These are phyloP conservation scores for Dothideomycetes sp. DNA, from an alignment of 2,329 filamentous ascomycete species.

Conservation along the genomic window DNA sequence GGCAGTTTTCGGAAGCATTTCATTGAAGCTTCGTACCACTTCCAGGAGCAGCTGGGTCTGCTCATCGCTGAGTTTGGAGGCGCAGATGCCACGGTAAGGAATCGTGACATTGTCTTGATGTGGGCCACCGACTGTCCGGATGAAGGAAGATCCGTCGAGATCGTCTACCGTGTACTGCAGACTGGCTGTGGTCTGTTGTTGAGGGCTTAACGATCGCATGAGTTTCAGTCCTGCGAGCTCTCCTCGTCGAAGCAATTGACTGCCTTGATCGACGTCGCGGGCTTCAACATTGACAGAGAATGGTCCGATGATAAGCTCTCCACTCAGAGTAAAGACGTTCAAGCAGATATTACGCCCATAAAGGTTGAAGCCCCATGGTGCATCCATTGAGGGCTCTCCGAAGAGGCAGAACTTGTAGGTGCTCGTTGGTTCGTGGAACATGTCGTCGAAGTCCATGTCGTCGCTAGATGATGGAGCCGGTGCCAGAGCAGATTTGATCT, in stretches of 20 bases:
- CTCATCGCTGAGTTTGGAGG: slow-evolving; percentile 33
- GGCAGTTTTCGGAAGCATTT: slow-evolving; percentile 51
- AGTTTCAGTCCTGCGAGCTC: slow-evolving; percentile 51
- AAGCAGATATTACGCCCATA: slow-evolving; percentile 72
- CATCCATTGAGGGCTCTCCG: slow-evolving; percentile 43
- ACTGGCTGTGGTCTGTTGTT: slow-evolving; percentile 38
- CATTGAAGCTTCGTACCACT: slow-evolving; percentile 52
- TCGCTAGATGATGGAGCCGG: slow-evolving; percentile 61
- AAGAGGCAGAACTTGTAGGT: slow-evolving; percentile 68
- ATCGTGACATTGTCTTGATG: slow-evolving; percentile 67
- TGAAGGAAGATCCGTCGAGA: slow-evolving; percentile 40
- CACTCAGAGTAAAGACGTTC: slow-evolving; percentile 53
- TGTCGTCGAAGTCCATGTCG: slow-evolving; percentile 37
- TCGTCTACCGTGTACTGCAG: slow-evolving; percentile 40
- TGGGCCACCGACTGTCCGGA: slow-evolving; percentile 65
- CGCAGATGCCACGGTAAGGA: slow-evolving; percentile 55
- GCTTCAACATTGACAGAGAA: slow-evolving; percentile 55
- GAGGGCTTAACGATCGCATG: slow-evolving; percentile 49
- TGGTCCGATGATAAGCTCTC: slow-evolving; percentile 57
- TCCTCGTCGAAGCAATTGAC: slow-evolving; percentile 52
- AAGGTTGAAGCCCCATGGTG: slow-evolving; percentile 61
- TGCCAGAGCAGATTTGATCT: slow-evolving; percentile 57
- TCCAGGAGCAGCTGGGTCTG: slow-evolving; percentile 42
- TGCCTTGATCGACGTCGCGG: slow-evolving; percentile 33
- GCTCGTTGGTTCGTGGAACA: slow-evolving; percentile 53